Percentiles rank a stretch among this genome's conserved stretches.
Conservation (phyloP, 2,329 filamentous ascomycete species). For the Elsinoe batatas region DNA sequence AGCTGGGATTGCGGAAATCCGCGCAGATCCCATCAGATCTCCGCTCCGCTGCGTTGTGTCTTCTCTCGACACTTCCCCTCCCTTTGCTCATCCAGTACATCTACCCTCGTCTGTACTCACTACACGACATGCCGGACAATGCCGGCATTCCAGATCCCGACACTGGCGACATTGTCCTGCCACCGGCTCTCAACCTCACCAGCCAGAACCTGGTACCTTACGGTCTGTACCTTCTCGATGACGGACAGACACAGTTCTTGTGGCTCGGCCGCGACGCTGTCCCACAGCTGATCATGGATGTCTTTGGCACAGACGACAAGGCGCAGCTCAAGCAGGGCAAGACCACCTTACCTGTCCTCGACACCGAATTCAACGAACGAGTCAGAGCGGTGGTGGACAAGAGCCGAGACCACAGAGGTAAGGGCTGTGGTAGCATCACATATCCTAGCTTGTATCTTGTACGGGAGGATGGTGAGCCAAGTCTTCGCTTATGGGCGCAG, state of each 20-base stretch:
- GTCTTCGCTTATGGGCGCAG: conserved; percentile 91
- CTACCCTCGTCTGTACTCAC: conserved; percentile 54
- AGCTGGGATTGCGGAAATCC: conserved; percentile 76
- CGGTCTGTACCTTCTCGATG: conserved; percentile 91
- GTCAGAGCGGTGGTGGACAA: conserved; percentile 85
- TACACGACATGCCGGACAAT: conserved; percentile 94
- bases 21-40: conserved; percentile 91
- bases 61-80: conserved; percentile 86
- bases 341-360: conserved; percentile 71
- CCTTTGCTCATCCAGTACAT: conserved; percentile 90
- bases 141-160: conserved; percentile 76
- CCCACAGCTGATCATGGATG: conserved; percentile 75
- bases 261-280: conserved; percentile 94
- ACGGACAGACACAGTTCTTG: conserved; percentile 93
- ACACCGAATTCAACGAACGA: conserved; percentile 94
- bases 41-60: conserved; percentile 80
- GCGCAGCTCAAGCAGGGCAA: conserved; percentile 85
- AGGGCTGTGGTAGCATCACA: conserved; percentile 86
- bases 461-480: conserved; percentile 90
- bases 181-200: conserved; percentile 73
- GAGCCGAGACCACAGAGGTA: conserved; percentile 75
- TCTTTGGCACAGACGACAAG: conserved; percentile 80
- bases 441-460: conserved; percentile 89
- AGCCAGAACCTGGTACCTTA: conserved; percentile 81
- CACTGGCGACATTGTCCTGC: conserved; percentile 81